Evolutionary conservation across 2,329 filamentous ascomycete species (phyloP), one percentile per base, ranked within the genome.

Genomic region (Fusarium sp.): DNA sequence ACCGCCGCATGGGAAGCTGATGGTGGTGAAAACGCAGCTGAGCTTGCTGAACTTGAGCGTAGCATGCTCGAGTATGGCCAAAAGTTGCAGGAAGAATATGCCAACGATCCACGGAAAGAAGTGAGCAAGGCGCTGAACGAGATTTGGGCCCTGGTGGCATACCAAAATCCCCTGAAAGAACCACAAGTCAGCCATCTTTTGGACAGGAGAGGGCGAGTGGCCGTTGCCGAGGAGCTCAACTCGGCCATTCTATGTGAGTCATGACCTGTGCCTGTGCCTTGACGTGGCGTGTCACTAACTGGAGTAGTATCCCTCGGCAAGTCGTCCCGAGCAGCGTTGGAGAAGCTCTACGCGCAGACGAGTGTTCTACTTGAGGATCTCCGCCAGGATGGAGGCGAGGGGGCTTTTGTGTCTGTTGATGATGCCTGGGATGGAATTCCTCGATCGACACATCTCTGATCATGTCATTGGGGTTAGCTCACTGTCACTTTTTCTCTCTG

Each of bases 201-300:
- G 66, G 94, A 97, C 77, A 87, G 89, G 42, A 90, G 89, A 61
- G 94, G 94, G 2, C 87, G 96, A 49, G 90, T 92, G 20, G 87
- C 90, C 20, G 94, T 98, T 44, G 95, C 95, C 10, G 96, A 99
- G 84, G 95, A 98, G 81, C 86, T 99, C 65, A 98, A 98, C 82
- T 94, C 94, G 69, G 95, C 94, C 55, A 98, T 99, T 77, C 83
- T 99, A 69, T 91, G 95, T 97, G 85, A 85, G 91, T 87, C 27
- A 51, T 31, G 22, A 55, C 44, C 20, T 16, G 29, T 14, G 20
- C 38, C 11, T 33, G 31, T 33, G 31, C 11, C 20, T 42, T 55
- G 22, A 20, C 20, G 10, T 38, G 11, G 22, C 9, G 38, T 24
- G n/a, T 40, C 27, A 22, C 78, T 79, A 77, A 80, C 62, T 40